These are phyloP conservation scores for Panaeolus cyanescens DNA, from an alignment of 768 basidiomycete species.

Conservation along the genomic window DNA sequence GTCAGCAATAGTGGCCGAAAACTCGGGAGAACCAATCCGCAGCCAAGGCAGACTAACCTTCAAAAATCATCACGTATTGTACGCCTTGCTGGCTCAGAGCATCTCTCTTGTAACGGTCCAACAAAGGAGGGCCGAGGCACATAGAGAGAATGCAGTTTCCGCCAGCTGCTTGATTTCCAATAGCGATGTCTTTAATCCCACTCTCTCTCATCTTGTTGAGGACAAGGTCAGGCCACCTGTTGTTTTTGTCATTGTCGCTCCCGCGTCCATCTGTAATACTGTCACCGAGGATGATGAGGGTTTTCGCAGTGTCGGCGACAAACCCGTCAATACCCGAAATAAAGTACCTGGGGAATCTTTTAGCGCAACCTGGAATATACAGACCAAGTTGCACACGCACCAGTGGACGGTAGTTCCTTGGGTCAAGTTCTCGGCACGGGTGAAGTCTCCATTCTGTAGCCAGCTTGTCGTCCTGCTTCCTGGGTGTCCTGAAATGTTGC, in stretches of 20 bases:
- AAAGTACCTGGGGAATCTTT: conserved; percentile 36
- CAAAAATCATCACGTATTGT: conserved; percentile 50
- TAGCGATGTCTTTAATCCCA: conserved; percentile 35
- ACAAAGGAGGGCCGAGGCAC: conserved; percentile 47
- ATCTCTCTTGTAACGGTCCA: conserved; percentile 52
- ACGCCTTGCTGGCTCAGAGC: conserved; percentile 49
- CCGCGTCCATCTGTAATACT: conserved; percentile 56
- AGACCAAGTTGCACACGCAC: conserved; percentile 16
- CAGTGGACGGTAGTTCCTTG: conserved; percentile 35
- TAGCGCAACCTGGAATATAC: background rate
- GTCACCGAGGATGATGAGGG: conserved; percentile 50
- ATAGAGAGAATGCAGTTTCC: conserved; percentile 54
- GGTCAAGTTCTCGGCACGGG: conserved; percentile 35
- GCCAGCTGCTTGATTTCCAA: conserved; percentile 53
- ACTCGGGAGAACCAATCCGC: background rate
- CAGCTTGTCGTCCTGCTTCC: conserved; percentile 51
- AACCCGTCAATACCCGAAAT: conserved; percentile 45
- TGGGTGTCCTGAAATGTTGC: conserved; percentile 46
- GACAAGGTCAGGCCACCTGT: conserved; percentile 56
- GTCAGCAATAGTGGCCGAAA: background rate
- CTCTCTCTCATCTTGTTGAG: conserved; percentile 41
- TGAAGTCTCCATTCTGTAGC: conserved; percentile 39
- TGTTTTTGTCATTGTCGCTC: conserved; percentile 43
- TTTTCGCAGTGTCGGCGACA: conserved; percentile 26
- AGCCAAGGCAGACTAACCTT: conserved; percentile 28